Base-by-base conservation (phyloP, 2,329 filamentous ascomycete species). In the Pseudogymnoascus sp. region DNA sequence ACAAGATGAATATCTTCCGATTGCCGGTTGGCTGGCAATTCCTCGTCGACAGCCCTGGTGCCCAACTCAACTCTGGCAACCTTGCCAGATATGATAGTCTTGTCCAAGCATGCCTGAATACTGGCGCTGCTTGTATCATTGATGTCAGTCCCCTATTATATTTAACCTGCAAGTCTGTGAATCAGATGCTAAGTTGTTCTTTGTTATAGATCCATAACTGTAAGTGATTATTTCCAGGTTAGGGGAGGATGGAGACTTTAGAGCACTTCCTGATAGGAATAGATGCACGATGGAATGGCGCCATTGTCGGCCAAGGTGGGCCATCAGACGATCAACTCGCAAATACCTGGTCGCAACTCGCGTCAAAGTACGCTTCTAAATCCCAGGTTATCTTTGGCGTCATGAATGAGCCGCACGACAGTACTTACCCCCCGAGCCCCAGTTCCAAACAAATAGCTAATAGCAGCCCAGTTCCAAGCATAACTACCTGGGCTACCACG, bases 361-460 rank as follows among this genome's bases (percentile, higher is more conserved):
- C 86, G 1, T 76, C 73, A 1, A 83, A 84, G 69, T 89, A 89
- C 72, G 79, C 77, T 21, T 68, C 69, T 5, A 73, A 84, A 59
- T 70, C 77, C 38, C 83, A 81, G 64, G 74, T 89, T 27, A 77
- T 82, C 3, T 87, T 89, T 66, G 85, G 84, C 12, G 70, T 89
- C 48, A 89, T 89, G 85, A 90, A 89, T 73, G 87, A 86, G 74
- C 86, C 86, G 5, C 84, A 88, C 71, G 81, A 84, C 31, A 41
- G 59, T 65, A 66, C 36, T 5, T 41, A 12, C 5, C 17, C 10
- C 39, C 13, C 42, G 6, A n/a, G 15, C 12, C 5, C 12, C 10
- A n/a, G 13, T 3, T 77, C 73, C 74, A 74, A 42, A 68, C 75
- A 59, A 67, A 66, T 31, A 51, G 21, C 71, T 76, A 2, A 75